Evolutionary conservation across 768 basidiomycete genomes (phyloP).

Genomic region (Podaxis sp.): DNA sequence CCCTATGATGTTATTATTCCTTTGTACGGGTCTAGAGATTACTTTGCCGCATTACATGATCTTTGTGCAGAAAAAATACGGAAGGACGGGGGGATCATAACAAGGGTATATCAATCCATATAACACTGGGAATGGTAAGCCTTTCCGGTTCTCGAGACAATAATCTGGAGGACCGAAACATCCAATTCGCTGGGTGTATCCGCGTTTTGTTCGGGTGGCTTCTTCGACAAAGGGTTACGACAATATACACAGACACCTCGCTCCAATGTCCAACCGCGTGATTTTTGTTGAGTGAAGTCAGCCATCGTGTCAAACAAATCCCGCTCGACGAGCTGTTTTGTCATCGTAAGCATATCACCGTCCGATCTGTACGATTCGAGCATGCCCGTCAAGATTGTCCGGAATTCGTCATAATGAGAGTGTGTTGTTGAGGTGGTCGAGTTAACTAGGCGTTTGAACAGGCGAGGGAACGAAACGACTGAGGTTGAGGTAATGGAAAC

Average conservation of each 20-base stretch:
- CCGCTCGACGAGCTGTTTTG: slow-evolving; percentile 75
- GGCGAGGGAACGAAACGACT: slow-evolving; percentile 83
- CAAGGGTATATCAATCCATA: slow-evolving; percentile 18
- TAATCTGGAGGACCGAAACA: slow-evolving; percentile 30
- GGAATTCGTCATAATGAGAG: slow-evolving; percentile 86
- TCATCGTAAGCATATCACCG: slow-evolving; percentile 84
- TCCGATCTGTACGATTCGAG: slow-evolving; percentile 92
- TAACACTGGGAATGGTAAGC: slow-evolving; percentile 54
- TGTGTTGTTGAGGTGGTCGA: slow-evolving; percentile 58
- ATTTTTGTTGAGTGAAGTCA: slow-evolving; percentile 54
- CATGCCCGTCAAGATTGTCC: slow-evolving; percentile 92
- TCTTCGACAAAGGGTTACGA: slow-evolving; percentile 39
- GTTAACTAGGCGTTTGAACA: slow-evolving; percentile 92
- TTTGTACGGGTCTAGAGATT: background rate
- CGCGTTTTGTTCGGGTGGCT: background rate
- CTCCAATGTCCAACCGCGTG: slow-evolving; percentile 61
- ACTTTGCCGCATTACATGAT: background rate
- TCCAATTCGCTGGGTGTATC: slow-evolving; percentile 13
- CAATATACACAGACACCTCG: slow-evolving; percentile 54
- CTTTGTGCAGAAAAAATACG: background rate
- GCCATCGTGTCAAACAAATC: slow-evolving; percentile 80
- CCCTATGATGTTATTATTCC: background rate
- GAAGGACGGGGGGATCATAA: background rate
- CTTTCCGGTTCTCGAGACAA: slow-evolving; percentile 58
- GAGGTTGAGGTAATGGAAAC: slow-evolving; percentile 81